Evolutionary conservation across 2,329 filamentous ascomycete genomes (phyloP).

Genomic region (Talaromyces piceae): DNA sequence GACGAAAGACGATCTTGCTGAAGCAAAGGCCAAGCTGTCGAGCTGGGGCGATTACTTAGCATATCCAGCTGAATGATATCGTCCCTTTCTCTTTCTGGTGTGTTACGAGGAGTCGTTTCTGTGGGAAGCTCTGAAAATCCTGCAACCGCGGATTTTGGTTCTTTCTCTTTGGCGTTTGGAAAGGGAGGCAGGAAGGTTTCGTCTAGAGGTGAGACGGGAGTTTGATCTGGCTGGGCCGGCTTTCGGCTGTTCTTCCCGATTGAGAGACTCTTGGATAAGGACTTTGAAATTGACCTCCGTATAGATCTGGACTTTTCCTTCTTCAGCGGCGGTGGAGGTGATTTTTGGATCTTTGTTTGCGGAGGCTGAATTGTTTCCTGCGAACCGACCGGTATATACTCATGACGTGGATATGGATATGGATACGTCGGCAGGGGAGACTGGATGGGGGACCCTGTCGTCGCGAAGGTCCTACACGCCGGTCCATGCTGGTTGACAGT

Average conservation of each 20-base stretch:
- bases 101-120: slow-evolving; percentile 30
- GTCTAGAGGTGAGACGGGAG: slow-evolving; percentile 18
- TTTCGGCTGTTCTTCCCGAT: slow-evolving; percentile 20
- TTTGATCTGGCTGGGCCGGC: background rate
- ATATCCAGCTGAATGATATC: slow-evolving; percentile 9
- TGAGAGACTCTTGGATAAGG: slow-evolving; percentile 25
- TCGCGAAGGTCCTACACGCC: slow-evolving; percentile 19
- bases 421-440: slow-evolving; percentile 25
- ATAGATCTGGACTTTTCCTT: slow-evolving; percentile 24
- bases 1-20: slow-evolving; percentile 18
- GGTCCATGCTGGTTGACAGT: slow-evolving; percentile 21
- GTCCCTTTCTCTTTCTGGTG: slow-evolving; percentile 25
- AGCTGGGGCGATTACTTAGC: slow-evolving; percentile 17
- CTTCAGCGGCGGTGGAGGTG: slow-evolving; percentile 8
- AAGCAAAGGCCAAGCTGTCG: slow-evolving; percentile 25
- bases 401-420: slow-evolving; percentile 26
- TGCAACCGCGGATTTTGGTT: slow-evolving; percentile 28
- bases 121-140: slow-evolving; percentile 27
- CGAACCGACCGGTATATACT: slow-evolving; percentile 29
- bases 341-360: slow-evolving; percentile 7
- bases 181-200: slow-evolving; percentile 18
- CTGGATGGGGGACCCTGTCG: slow-evolving; percentile 20
- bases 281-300: slow-evolving; percentile 27
- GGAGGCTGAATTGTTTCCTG: slow-evolving; percentile 21
- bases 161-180: slow-evolving; percentile 21